These are phyloP conservation scores for Fusarium bulbicola DNA, from an alignment of 2,329 filamentous ascomycete species.

Conservation along the genomic window DNA sequence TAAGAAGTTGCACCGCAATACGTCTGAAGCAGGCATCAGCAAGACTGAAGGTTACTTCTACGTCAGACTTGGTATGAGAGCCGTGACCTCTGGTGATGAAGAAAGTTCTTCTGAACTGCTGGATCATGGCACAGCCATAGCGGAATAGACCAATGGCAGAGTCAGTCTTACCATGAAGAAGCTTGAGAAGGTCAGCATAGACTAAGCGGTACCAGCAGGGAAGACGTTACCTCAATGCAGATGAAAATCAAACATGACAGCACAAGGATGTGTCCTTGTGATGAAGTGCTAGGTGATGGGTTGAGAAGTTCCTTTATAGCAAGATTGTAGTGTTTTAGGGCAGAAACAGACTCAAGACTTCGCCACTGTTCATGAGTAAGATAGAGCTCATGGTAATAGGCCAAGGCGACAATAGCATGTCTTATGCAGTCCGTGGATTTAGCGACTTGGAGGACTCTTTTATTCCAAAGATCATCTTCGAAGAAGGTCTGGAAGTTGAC, in stretches of 20 bases:
- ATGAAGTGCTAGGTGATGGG: background rate
- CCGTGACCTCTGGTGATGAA: fast-evolving
- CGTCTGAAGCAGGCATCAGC: slow-evolving; percentile 9
- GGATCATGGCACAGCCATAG: slow-evolving; percentile 29
- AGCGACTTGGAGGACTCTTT: slow-evolving; percentile 8
- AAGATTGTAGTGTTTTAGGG: slow-evolving; percentile 18
- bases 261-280: slow-evolving; percentile 1
- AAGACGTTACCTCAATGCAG: slow-evolving; percentile 8
- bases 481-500: slow-evolving; percentile 25
- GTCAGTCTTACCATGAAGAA: slow-evolving; percentile 25
- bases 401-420: slow-evolving; percentile 7
- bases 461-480: slow-evolving; percentile 16
- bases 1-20: slow-evolving; percentile 9
- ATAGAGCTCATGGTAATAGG: slow-evolving; percentile 15
- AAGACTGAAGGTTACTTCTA: background rate
- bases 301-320: slow-evolving; percentile 7
- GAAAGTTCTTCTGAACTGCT: background rate
- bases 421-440: slow-evolving; percentile 4
- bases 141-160: slow-evolving; percentile 21
- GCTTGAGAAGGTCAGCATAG: background rate
- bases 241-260: slow-evolving; percentile 28
- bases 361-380: background rate
- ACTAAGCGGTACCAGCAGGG: fast-evolving
- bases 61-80: background rate
- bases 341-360: background rate